Evolutionary conservation across 176 grass and related monocot species (phyloP).

Genomic region (Chloris gayana): DNA sequence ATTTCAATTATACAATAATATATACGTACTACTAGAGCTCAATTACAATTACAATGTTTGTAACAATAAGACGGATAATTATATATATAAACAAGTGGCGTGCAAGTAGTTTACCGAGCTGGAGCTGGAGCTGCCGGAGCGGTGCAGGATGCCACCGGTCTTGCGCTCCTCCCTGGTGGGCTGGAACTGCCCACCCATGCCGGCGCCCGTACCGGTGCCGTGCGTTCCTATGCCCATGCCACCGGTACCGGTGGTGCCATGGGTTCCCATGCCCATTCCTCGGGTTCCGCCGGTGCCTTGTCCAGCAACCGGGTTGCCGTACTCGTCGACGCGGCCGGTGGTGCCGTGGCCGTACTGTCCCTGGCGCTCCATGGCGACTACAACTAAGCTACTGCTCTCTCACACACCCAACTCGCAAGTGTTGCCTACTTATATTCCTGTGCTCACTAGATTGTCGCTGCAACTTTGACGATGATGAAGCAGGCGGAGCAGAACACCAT

Average conservation of each 20-base stretch:
- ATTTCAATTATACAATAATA: background rate
- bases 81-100: background rate
- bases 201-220: background rate
- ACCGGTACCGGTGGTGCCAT: background rate
- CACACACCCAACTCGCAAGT: accelerated
- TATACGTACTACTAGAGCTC: too few relatives aligned
- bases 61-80: background rate
- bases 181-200: slow-evolving; percentile 43
- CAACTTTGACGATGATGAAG: background rate
- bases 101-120: slow-evolving; percentile 47
- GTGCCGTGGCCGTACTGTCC: slow-evolving; percentile 37
- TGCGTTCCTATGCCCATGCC: slow-evolving; percentile 11
- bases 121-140: slow-evolving; percentile 55
- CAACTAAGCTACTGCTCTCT: background rate
- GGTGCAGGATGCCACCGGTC: slow-evolving; percentile 46
- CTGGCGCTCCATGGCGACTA: slow-evolving; percentile 10
- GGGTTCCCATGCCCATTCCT: background rate
- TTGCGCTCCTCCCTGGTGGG: slow-evolving; percentile 38
- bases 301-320: slow-evolving; percentile 36
- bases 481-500: background rate
- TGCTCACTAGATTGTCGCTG: background rate
- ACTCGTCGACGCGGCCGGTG: slow-evolving; percentile 50
- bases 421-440: background rate
- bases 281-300: slow-evolving; percentile 14
- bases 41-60: too few relatives aligned